Base-by-base conservation (phyloP, 2,329 filamentous ascomycete species). In the Talaromyces sp. region DNA sequence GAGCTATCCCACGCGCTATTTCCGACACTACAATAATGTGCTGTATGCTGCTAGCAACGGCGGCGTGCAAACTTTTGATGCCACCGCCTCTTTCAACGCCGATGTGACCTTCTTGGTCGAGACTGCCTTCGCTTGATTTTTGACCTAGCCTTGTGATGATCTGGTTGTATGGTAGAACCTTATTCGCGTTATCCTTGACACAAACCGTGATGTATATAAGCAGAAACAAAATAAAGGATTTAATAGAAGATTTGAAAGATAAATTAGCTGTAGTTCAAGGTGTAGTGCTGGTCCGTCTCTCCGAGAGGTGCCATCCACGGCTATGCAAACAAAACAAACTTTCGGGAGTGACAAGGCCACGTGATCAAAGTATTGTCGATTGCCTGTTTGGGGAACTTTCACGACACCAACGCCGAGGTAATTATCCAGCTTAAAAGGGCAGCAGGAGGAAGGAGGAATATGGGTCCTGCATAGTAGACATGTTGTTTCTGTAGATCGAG, bases 1-100 rank as follows among this genome's bases (percentile, higher is more conserved):
- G 63, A 62, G 63, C 37, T 65, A 61, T 33, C 63, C 63, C 22
- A 65, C 63, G 9, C 63, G 63, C 35, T 65, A 57, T 58, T 65
- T 65, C 58, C 58, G 63, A 8, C 58, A 65, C 58, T 65, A 62
- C 27, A n/a, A 57, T 2, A 33, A 65, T 16, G 58, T 65, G 5
- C 16, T 65, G 13, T 65, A 65, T 13, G 63, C 52, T 10, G 63
- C 48, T 8, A 65, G 63, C 48, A 65, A 65, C 14, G 63, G 63
- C 16, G 58, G 58, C 16, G 63, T 61, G 33, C 31, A 65, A 3
- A 37, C 39, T 1, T 65, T 65, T n/a, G 63, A 65, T 31, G 50
- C 33, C 50, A 54, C 58, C 11, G 50, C 16, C 9, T 61, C 24
- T 2, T 65, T 61, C 48, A 65, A 65, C 24, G 48, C 56, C 7